A percentile compares a stretch with the other conserved stretches of the same genome.
These are phyloP conservation scores for Hanseniaspora meyeri DNA, from an alignment of 805 yeast genomes.

Conservation along the genomic window DNA sequence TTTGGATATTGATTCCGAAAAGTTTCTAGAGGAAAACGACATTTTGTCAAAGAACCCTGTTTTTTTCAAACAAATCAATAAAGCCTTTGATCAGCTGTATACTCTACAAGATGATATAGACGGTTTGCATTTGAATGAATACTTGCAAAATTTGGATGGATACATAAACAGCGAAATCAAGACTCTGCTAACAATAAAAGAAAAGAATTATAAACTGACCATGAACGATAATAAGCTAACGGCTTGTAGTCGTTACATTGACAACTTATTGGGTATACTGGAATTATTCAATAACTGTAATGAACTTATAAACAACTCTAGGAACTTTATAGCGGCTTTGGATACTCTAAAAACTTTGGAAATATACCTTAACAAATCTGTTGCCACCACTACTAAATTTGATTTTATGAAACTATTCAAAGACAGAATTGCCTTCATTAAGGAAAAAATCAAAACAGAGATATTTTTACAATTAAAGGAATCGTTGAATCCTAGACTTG, in stretches of 20 bases:
- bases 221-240: conserved; percentile 3
- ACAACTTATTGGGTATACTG: conserved; percentile 46
- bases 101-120: conserved; percentile 2
- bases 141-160: not conserved
- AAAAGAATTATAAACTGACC: not conserved
- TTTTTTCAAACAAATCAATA: conserved; percentile 9
- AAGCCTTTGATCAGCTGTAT: not conserved
- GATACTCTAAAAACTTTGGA: conserved; percentile 68
- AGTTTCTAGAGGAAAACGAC: conserved; percentile 6
- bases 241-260: conserved; percentile 4
- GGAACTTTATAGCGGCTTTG: conserved; percentile 73
- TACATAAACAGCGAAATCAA: not conserved
- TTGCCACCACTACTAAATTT: conserved; percentile 54
- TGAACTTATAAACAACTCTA: conserved; percentile 53
- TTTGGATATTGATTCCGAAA: not conserved
- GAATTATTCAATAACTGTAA: conserved; percentile 79
- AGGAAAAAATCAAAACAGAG: conserved; percentile 60
- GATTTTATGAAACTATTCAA: conserved; percentile 54
- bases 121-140: not conserved
- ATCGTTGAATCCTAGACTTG: conserved; percentile 51
- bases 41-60: not conserved
- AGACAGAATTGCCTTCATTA: conserved; percentile 64
- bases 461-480: conserved; percentile 52
- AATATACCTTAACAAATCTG: conserved; percentile 54
- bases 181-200: not conserved